These are phyloP conservation scores for Zizania latifolia DNA, from an alignment of 176 grass and related monocot genomes.

Conservation along the genomic window DNA sequence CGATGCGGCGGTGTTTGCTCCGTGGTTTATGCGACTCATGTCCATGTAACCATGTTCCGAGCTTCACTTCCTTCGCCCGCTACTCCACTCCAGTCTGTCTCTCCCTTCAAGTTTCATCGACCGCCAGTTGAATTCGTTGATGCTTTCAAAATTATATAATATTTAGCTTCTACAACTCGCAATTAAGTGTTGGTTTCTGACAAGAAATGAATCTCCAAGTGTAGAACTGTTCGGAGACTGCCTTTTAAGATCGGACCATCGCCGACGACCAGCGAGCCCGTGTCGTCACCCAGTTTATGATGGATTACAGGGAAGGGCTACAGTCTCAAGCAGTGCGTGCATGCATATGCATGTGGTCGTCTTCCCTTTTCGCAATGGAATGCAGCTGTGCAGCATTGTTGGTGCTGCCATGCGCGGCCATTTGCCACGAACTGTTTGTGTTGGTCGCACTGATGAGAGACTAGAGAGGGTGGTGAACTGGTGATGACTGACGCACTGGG, in stretches of 20 bases:
- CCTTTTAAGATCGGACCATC: too few species aligned
- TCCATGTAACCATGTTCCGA: not conserved
- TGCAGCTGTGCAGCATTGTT: not conserved
- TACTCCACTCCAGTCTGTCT: not conserved
- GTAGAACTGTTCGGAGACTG: too few species aligned
- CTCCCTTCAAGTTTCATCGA: not conserved
- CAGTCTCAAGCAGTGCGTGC: too few species aligned
- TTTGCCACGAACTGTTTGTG: not conserved
- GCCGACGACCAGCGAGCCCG: too few species aligned
- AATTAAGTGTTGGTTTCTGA: too few species aligned
- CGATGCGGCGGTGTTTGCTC: conserved; percentile 39
- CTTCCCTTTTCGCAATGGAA: not conserved
- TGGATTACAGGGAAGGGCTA: too few species aligned
- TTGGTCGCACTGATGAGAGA: not conserved
- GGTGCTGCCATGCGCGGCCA: not conserved
- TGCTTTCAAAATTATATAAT: not conserved
- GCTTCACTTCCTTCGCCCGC: not conserved
- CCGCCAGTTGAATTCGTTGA: not conserved
- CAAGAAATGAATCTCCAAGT: too few species aligned
- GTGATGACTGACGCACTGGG: not conserved
- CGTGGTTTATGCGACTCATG: conserved; percentile 11
- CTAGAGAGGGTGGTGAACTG: too few species aligned
- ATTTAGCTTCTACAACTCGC: not conserved
- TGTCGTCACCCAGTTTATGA: too few species aligned
- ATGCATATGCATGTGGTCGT: too few species aligned